Evolutionary conservation across 2,329 filamentous ascomycete genomes (phyloP).

Genomic region (Colletotrichum gigasporum): DNA sequence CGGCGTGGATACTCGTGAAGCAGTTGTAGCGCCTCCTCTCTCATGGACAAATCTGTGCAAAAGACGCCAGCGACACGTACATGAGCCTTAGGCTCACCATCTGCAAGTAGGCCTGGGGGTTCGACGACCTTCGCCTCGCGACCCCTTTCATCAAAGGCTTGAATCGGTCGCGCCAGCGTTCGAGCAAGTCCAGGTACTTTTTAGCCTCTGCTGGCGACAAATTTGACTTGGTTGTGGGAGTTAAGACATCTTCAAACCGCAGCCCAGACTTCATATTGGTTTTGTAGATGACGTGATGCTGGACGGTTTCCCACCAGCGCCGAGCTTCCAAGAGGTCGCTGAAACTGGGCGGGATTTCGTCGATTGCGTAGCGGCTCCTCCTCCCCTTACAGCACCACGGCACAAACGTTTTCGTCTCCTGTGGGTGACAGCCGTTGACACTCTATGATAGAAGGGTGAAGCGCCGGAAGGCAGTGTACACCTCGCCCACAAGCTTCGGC

Average conservation of each 20-base stretch:
- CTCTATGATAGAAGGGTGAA: constrained; percentile 16
- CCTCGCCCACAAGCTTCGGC: constrained; percentile 4
- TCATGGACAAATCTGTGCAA: constrained; percentile 47
- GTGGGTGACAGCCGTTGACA: neutral
- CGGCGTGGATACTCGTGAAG: constrained; percentile 51
- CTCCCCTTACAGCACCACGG: constrained; percentile 24
- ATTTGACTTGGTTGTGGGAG: neutral
- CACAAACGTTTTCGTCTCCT: constrained; percentile 1
- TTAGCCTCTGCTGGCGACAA: neutral
- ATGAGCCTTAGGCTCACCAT: neutral
- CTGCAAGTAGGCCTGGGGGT: neutral
- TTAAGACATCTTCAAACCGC: constrained; percentile 28
- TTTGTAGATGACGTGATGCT: constrained; percentile 16
- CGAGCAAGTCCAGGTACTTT: constrained; percentile 30
- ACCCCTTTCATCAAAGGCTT: neutral
- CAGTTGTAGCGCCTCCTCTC: constrained; percentile 50
- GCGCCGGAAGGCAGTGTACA: constrained; percentile 8
- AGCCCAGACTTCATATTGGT: neutral
- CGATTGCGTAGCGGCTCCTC: constrained; percentile 14
- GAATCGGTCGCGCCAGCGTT: neutral
- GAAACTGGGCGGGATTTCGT: constrained; percentile 13
- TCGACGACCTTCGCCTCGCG: neutral
- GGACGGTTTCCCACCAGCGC: constrained; percentile 15
- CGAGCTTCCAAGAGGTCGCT: neutral
- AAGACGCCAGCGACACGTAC: constrained; percentile 41